A percentile compares a stretch with the other conserved stretches of the same genome.
Conservation (phyloP, 257 asterid genomes). For the Primulina huaijiensis region DNA sequence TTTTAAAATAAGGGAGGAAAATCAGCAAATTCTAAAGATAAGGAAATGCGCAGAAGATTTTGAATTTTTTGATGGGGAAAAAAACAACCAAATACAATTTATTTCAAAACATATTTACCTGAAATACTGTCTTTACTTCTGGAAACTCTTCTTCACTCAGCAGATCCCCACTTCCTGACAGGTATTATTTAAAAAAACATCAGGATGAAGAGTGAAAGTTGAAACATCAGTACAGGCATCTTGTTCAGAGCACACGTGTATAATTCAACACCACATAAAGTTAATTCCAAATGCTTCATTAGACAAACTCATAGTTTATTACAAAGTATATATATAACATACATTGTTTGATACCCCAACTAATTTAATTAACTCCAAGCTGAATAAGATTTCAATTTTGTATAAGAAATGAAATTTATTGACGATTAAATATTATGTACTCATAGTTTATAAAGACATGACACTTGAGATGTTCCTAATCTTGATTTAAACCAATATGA, state of each 20-base stretch:
- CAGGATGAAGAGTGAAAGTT: slow-evolving; percentile 26
- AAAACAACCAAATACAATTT: slow-evolving; percentile 9
- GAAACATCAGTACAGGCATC: background rate
- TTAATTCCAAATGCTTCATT: slow-evolving; percentile 13
- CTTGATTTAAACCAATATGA: background rate
- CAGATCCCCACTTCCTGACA: slow-evolving; percentile 48
- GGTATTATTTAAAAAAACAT: slow-evolving; percentile 23
- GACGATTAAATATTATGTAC: no score
- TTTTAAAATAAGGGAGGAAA: background rate
- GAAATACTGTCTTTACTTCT: slow-evolving; percentile 72
- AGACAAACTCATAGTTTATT: slow-evolving; percentile 12
- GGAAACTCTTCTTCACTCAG: slow-evolving; percentile 69
- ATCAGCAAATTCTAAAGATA: slow-evolving; percentile 6
- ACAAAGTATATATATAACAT: slow-evolving; percentile 19
- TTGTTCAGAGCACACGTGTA: background rate
- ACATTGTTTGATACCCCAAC: background rate
- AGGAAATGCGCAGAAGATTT: slow-evolving; percentile 13
- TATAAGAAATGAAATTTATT: no score
- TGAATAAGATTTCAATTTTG: no score
- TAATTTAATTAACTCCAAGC: background rate
- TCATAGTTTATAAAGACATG: background rate
- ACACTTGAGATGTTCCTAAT: background rate
- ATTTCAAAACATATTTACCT: slow-evolving; percentile 45
- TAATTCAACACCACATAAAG: slow-evolving; percentile 5
- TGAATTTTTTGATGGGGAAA: slow-evolving; percentile 10